A percentile compares a stretch with the other conserved stretches of the same genome.
Conservation (phyloP, 2,329 filamentous ascomycete species). For the Xylariales sp. region DNA sequence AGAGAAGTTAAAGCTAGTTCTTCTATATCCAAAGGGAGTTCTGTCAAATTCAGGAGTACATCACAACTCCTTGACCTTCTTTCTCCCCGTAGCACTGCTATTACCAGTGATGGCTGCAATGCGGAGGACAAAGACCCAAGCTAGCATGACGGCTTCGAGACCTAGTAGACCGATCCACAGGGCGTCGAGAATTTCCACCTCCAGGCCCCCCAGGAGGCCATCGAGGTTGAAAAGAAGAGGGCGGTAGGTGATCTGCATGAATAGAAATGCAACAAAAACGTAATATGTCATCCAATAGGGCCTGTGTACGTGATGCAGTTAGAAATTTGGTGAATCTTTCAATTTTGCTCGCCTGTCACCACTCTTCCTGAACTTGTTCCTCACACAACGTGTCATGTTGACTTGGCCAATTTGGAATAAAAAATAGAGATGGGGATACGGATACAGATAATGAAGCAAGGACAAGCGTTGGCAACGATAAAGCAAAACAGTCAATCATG, state of each 20-base stretch:
- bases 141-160: slow-evolving; percentile 39
- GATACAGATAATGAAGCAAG: background rate
- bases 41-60: background rate
- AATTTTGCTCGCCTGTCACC: background rate
- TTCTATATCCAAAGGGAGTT: background rate
- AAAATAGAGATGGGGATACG: too few relatives aligned
- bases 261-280: slow-evolving; percentile 14
- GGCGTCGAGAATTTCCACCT: slow-evolving; percentile 37
- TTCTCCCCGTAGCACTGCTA: background rate
- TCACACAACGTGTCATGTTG: too few relatives aligned
- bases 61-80: slow-evolving; percentile 7
- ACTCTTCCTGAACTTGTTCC: background rate
- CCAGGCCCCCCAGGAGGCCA: slow-evolving; percentile 22
- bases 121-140: slow-evolving; percentile 26
- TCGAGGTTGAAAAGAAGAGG: slow-evolving; percentile 10
- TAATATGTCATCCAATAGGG: slow-evolving; percentile 17
- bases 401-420: too few relatives aligned
- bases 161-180: slow-evolving; percentile 43
- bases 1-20: too few relatives aligned
- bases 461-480: background rate
- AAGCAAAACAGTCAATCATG: background rate
- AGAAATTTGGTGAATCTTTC: background rate
- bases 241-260: slow-evolving; percentile 14
- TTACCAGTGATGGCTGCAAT: background rate
- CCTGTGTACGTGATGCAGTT: too few relatives aligned